phyloP scores from a whole-genome alignment of 768 basidiomycete genomes.

The Lactarius pseudohatsudake region DNA sequence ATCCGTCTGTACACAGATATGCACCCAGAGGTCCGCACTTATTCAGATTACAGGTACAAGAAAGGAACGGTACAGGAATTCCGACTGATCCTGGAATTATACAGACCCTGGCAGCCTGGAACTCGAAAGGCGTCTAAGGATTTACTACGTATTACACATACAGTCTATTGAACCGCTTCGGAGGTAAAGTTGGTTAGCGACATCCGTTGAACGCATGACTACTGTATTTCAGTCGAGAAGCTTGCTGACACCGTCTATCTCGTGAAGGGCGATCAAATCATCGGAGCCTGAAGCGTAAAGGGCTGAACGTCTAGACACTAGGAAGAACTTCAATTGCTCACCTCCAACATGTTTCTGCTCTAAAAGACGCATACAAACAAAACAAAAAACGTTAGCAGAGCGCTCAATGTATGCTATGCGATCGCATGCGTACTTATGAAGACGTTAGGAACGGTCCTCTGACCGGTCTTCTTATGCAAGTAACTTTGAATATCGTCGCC shows the following conservation, averaged over 20 bases:
- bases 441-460: slow-evolving; percentile 74
- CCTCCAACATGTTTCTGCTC: slow-evolving; percentile 57
- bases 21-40: neutral
- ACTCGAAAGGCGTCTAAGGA: neutral
- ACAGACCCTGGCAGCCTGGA: neutral
- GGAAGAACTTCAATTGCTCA: slow-evolving; percentile 24
- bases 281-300: slow-evolving; percentile 16
- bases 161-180: neutral
- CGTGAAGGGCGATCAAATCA: neutral
- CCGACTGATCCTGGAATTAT: neutral
- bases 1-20: neutral
- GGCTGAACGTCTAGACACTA: neutral
- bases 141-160: neutral
- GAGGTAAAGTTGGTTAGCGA: neutral
- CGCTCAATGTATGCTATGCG: neutral
- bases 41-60: neutral
- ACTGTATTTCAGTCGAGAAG: slow-evolving; percentile 8
- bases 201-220: neutral
- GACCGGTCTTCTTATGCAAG: slow-evolving; percentile 58
- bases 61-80: neutral
- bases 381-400: neutral
- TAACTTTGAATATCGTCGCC: slow-evolving; percentile 66
- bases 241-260: neutral
- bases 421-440: slow-evolving; percentile 57
- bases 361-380: slow-evolving; percentile 29